Base-by-base conservation (phyloP, 768 basidiomycete species). In the Rhodotorula sphaerocarpa region DNA sequence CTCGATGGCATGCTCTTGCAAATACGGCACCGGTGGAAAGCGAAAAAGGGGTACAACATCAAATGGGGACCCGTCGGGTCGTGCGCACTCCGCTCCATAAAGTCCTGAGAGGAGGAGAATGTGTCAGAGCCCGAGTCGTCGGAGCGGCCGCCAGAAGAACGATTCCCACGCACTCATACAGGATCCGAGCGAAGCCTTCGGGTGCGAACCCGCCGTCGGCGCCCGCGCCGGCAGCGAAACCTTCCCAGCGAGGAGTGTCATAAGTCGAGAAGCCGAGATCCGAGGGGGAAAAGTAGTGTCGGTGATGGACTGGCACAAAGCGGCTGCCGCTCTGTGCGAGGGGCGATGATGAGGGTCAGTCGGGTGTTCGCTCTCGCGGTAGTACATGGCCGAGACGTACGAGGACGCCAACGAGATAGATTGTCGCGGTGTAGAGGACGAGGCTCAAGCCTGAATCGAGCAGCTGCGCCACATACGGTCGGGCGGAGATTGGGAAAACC, bases 401-500 rank as follows among this genome's bases (percentile, higher is more conserved):
- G 33, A 68, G 34, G n/a, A 68, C 25, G 20, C 67, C 67, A 39
- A 60, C 7, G 55, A 68, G 59, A 43, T 50, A 64, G 27, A 68
- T 43, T 6, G 52, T 39, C 18, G 55, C 48, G 2, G 55, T 46
- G 67, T 61, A 68, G 30, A 61, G 53, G 50, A 58, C 28, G 48
- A 68, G 52, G 30, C 47, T 55, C 28, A 62, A 15, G 25, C 59
- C 21, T 4, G 63, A 60, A 27, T 68, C 63, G 59, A 68, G 53
- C 25, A 64, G 9, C 12, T 61, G 62, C 2, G 51, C 44, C 27
- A 68, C 67, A 33, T 39, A 52, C 12, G 67, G 63, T 1, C 54
- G 50, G 12, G 67, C 67, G 7, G 48, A 45, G 12, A 15, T 23
- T 2, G 67, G 67, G 56, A 68, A 68, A 20, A 43, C 63, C 67